Percentiles rank a stretch among this genome's conserved stretches.
phyloP scores from a whole-genome alignment of 192 early-diverging fungal species.

The Umbelopsis sp. region DNA sequence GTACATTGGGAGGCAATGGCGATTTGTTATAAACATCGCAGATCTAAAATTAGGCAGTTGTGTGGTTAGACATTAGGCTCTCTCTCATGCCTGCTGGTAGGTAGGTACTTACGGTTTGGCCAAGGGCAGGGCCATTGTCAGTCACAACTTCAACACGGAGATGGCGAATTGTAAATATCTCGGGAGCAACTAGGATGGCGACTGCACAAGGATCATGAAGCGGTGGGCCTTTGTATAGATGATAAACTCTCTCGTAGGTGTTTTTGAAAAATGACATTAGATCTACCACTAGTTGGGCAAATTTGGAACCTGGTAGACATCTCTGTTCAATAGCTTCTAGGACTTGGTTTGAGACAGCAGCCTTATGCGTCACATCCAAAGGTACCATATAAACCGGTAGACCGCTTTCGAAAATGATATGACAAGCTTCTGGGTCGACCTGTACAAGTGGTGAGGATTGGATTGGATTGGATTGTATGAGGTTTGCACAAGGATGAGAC shows the following conservation, averaged over 20 bases:
- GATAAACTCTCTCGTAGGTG: slow-evolving; percentile 18
- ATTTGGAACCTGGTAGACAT: slow-evolving; percentile 3
- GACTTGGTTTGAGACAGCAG: slow-evolving; percentile 10
- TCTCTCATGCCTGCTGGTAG: background rate
- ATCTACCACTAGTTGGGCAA: slow-evolving; percentile 16
- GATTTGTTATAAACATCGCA: slow-evolving; percentile 24
- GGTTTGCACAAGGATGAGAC: background rate
- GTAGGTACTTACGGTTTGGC: slow-evolving; percentile 20
- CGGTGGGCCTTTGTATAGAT: slow-evolving; percentile 18
- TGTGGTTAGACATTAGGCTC: too few relatives aligned
- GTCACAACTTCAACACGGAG: slow-evolving; percentile 26
- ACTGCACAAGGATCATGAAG: slow-evolving; percentile 27
- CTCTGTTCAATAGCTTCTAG: slow-evolving; percentile 5
- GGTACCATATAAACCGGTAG: slow-evolving; percentile 23
- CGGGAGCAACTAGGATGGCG: slow-evolving; percentile 16
- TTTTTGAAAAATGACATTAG: slow-evolving; percentile 23
- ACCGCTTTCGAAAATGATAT: slow-evolving; percentile 21
- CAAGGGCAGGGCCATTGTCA: slow-evolving; percentile 18
- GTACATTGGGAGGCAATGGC: slow-evolving; percentile 4
- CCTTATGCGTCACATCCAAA: slow-evolving; percentile 24
- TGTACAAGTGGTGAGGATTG: background rate
- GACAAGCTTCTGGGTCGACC: slow-evolving; percentile 25
- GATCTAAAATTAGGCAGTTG: background rate
- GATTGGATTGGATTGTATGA: background rate
- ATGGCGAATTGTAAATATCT: slow-evolving; percentile 14